Conservation (phyloP, 208 protist species). For the Leishmania mexicana region DNA sequence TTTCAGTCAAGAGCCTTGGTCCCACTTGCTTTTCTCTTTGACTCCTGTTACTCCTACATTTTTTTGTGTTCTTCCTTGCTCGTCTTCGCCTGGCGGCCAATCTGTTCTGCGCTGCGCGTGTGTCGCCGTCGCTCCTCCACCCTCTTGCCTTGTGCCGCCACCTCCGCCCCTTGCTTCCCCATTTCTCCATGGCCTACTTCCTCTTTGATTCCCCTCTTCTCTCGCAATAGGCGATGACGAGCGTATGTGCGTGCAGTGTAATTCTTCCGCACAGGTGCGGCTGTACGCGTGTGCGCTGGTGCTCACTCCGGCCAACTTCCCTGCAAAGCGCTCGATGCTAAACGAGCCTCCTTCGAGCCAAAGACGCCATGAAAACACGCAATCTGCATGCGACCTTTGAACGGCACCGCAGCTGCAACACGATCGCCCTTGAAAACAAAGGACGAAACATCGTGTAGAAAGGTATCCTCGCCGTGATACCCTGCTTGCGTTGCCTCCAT, state of each 20-base stretch:
- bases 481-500: too few relatives aligned
- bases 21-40: not conserved
- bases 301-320: not conserved
- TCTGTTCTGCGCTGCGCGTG: not conserved
- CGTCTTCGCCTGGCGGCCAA: not conserved
- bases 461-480: too few relatives aligned
- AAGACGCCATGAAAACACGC: not conserved
- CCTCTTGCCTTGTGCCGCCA: not conserved
- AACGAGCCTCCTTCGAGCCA: not conserved
- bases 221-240: not conserved
- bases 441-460: too few relatives aligned
- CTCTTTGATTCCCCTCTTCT: not conserved
- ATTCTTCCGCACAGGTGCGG: not conserved
- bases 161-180: not conserved
- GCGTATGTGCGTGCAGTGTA: not conserved
- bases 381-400: not conserved
- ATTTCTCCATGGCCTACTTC: not conserved
- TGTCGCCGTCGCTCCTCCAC: not conserved
- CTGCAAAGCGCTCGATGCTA: not conserved
- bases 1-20: not conserved
- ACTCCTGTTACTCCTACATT: not conserved
- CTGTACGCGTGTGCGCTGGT: not conserved
- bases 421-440: too few relatives aligned
- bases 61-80: not conserved
- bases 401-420: not conserved